A percentile compares a stretch with the other conserved stretches of the same genome.
Conservation (phyloP, 768 basidiomycete species). For the Harrya chromipes region DNA sequence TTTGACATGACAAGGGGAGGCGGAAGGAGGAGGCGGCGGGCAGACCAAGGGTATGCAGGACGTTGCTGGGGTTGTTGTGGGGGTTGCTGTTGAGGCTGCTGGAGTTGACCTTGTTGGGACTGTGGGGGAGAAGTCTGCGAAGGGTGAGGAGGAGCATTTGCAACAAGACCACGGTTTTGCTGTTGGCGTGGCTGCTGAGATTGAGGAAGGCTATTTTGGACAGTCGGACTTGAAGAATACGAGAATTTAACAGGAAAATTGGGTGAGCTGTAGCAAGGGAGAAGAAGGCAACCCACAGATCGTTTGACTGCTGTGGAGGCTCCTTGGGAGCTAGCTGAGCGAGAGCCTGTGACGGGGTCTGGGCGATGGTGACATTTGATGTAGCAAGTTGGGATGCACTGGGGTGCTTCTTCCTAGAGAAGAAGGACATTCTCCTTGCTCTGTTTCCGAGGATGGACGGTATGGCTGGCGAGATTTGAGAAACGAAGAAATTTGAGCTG, state of each 20-base stretch:
- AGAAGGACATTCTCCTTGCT: slow-evolving; percentile 88
- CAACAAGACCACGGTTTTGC: slow-evolving; percentile 35
- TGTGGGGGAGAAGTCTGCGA: slow-evolving; percentile 32
- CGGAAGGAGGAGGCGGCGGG: slow-evolving; percentile 65
- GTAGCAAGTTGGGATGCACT: slow-evolving; percentile 42
- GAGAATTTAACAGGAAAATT: not conserved
- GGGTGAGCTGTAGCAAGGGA: not conserved
- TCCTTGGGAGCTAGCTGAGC: slow-evolving; percentile 49
- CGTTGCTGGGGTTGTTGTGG: slow-evolving; percentile 40
- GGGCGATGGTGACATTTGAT: slow-evolving; percentile 52
- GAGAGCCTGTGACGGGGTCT: slow-evolving; percentile 66
- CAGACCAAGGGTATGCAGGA: slow-evolving; percentile 81
- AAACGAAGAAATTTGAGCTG: slow-evolving; percentile 16
- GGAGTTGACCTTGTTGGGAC: slow-evolving; percentile 32
- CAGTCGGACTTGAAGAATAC: slow-evolving; percentile 7
- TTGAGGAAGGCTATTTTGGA: slow-evolving; percentile 25
- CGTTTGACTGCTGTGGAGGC: slow-evolving; percentile 26
- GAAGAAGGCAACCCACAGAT: slow-evolving; percentile 34
- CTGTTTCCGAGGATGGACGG: slow-evolving; percentile 61
- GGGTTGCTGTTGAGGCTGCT: slow-evolving; percentile 28
- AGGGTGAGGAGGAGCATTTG: slow-evolving; percentile 27
- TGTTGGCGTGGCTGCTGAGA: slow-evolving; percentile 36
- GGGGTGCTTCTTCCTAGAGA: slow-evolving; percentile 81
- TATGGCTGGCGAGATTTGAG: slow-evolving; percentile 47
- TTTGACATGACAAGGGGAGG: slow-evolving; percentile 65